Conservation (phyloP, 352 stramenopile species). For the Peronospora belbahrii region DNA sequence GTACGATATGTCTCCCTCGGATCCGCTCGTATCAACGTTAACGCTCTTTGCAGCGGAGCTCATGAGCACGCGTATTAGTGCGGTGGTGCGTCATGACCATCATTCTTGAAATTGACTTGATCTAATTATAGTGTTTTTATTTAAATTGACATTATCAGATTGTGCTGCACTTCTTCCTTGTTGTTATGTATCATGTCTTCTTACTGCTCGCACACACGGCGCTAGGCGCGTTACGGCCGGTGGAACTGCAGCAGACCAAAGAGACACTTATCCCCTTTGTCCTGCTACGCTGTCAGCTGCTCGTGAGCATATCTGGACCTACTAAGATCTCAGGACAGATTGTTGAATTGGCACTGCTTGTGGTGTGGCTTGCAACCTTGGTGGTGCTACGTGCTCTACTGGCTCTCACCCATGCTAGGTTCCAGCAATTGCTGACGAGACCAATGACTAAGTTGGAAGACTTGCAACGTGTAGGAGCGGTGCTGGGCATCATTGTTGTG, state of each 20-base stretch:
- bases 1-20: conserved; percentile 8
- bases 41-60: conserved; percentile 37
- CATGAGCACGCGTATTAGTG: conserved; percentile 45
- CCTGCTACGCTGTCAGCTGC: no score
- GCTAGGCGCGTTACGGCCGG: conserved; percentile 38
- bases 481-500: conserved; percentile 3
- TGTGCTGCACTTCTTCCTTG: conserved; percentile 59
- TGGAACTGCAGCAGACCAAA: conserved; percentile 8
- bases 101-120: conserved; percentile 7
- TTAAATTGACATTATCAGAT: conserved; percentile 31
- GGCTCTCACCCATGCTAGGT: no score
- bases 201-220: conserved; percentile 35
- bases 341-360: no score
- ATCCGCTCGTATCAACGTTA: conserved; percentile 3
- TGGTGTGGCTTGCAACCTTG: no score
- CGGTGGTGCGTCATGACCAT: conserved; percentile 34
- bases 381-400: no score
- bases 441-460: no score
- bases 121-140: neutral
- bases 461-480: no score
- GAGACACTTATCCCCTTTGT: no score
- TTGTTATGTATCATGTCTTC: conserved; percentile 62
- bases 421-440: conserved; percentile 28
- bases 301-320: no score
- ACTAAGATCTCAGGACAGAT: no score